Evolutionary conservation across 352 stramenopile genomes (phyloP).

Genomic region (Phytophthora palmivora): DNA sequence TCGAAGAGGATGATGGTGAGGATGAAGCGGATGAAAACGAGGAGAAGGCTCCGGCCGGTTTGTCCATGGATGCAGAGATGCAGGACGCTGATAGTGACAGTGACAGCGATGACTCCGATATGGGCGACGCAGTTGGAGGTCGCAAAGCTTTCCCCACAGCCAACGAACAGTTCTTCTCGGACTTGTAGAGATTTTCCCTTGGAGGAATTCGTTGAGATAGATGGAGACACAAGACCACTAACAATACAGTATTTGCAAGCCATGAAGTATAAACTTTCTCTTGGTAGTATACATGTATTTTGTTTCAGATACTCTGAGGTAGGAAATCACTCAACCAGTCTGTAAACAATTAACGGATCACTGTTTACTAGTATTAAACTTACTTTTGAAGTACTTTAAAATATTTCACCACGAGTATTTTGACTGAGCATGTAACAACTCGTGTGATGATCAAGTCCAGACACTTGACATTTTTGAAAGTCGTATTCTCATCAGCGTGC

Average conservation of each 20-base stretch:
- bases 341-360: too few relatives aligned
- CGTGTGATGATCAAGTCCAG: too few relatives aligned
- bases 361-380: too few relatives aligned
- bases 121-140: constrained; percentile 34
- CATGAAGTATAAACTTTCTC: too few relatives aligned
- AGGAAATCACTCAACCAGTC: too few relatives aligned
- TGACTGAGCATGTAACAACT: too few relatives aligned
- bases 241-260: constrained; percentile 38
- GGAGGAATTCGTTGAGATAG: constrained; percentile 24
- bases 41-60: constrained; percentile 42
- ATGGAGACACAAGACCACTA: too few relatives aligned
- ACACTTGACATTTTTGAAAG: too few relatives aligned
- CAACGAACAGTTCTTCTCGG: constrained; percentile 86
- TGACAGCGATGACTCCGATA: constrained; percentile 73
- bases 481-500: neutral
- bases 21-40: constrained; percentile 70
- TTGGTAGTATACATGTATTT: too few relatives aligned
- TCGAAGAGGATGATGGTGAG: constrained; percentile 88
- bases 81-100: constrained; percentile 87
- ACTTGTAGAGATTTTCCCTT: constrained; percentile 54
- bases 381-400: too few relatives aligned
- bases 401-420: too few relatives aligned
- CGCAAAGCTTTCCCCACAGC: constrained; percentile 71
- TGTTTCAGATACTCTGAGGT: too few relatives aligned
- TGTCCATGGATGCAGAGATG: constrained; percentile 74